Evolutionary conservation across 495 filamentous ascomycete genomes (phyloP).

Genomic region (Penicillium verhagenii): DNA sequence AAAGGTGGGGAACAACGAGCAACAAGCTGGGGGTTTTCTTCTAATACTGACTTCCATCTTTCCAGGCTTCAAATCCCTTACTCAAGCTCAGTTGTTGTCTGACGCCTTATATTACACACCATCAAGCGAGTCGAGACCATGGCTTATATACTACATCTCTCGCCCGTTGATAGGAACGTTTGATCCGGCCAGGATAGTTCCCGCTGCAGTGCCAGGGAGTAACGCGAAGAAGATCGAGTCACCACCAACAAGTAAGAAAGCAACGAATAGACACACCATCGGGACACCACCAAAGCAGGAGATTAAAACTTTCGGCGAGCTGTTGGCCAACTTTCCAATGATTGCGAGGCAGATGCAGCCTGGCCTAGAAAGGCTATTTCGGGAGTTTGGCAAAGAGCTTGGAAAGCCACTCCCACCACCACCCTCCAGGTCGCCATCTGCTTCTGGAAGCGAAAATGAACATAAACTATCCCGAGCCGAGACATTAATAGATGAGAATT

Average conservation of each 20-base stretch:
- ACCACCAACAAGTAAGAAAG: conserved; percentile 23
- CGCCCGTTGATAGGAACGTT: conserved; percentile 82
- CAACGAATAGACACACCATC: conserved; percentile 34
- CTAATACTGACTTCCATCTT: conserved; percentile 12
- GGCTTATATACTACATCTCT: conserved; percentile 97
- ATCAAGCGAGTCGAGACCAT: conserved; percentile 76
- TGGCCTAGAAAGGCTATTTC: conserved; percentile 85
- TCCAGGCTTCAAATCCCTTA: conserved; percentile 85
- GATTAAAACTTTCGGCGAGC: conserved; percentile 83
- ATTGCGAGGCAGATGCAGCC: conserved; percentile 96
- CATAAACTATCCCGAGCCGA: conserved; percentile 25
- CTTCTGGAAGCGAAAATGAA: conserved; percentile 29
- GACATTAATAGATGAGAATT: conserved; percentile 28
- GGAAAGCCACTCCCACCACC: conserved; percentile 80
- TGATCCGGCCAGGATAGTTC: conserved; percentile 67
- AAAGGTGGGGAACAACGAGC: conserved; percentile 62
- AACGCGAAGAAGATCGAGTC: conserved; percentile 25
- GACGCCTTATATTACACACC: conserved; percentile 89
- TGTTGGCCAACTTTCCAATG: conserved; percentile 91
- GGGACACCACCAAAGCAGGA: conserved; percentile 73
- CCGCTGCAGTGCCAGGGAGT: conserved; percentile 54
- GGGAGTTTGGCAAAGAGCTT: conserved; percentile 81
- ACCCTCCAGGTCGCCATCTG: conserved; percentile 57
- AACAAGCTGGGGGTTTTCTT: not conserved
- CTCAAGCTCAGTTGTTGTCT: conserved; percentile 83